These are phyloP conservation scores for Solanum pennellii DNA, from an alignment of 257 asterid genomes.

Conservation along the genomic window DNA sequence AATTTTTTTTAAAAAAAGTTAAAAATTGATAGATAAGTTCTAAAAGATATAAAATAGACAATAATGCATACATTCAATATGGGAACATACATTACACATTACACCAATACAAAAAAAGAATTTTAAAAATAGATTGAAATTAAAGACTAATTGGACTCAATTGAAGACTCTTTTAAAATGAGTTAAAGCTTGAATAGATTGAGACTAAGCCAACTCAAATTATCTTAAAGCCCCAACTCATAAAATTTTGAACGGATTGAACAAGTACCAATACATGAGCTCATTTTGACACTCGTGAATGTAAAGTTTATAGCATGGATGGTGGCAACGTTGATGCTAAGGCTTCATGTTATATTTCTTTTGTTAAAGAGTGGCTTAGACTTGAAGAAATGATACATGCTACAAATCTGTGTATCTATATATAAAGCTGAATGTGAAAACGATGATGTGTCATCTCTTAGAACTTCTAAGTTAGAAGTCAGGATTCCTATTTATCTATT, in stretches of 20 bases:
- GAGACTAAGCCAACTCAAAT: not conserved
- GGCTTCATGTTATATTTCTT: slow-evolving; percentile 46
- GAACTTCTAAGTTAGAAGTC: too few species aligned
- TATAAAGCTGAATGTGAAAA: too few species aligned
- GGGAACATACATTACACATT: too few species aligned
- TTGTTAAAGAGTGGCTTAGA: slow-evolving; percentile 42
- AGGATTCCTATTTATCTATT: too few species aligned
- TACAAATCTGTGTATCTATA: not conserved
- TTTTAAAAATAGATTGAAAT: not conserved
- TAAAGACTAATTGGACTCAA: not conserved
- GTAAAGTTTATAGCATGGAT: not conserved
- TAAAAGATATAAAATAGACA: too few species aligned
- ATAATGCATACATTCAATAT: too few species aligned
- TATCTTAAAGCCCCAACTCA: not conserved
- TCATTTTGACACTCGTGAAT: not conserved
- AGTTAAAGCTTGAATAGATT: not conserved
- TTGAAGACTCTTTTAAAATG: not conserved
- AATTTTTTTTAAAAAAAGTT: accelerated
- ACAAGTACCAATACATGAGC: not conserved
- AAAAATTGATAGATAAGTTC: too few species aligned
- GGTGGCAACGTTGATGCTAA: slow-evolving; percentile 16
- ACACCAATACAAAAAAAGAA: not conserved
- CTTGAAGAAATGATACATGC: slow-evolving; percentile 31
- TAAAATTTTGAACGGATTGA: not conserved
- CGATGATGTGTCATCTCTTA: too few species aligned